Base-by-base conservation (phyloP, 2,329 filamentous ascomycete species). In the Aureobasidium musti region DNA sequence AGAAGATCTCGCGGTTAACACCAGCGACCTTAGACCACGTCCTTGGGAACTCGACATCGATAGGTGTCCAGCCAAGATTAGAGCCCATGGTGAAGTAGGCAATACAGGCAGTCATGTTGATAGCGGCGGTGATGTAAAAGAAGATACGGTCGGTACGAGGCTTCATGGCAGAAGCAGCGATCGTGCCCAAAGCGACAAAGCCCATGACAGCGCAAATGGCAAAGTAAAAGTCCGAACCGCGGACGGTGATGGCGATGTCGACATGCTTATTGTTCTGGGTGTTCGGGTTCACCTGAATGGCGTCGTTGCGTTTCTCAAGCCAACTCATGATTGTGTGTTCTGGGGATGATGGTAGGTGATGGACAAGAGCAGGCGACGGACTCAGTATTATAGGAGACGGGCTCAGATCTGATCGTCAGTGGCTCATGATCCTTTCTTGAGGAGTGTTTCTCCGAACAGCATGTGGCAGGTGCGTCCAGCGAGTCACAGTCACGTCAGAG, bases 71-170 rank as follows among this genome's bases (percentile, higher is more conserved):
- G 21, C 86, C 86, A 0, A 89, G 77, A 70, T 87, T 86, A 5
- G 85, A 83, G 8, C 82, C 86, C 84, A 88, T 86, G 64, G 82
- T 80, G 74, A 85, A 89, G 76, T 88, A 88, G 5, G 85, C 79
- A 68, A 88, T 84, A 57, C 80, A 79, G 1, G 85, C 83, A 8
- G 84, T 80, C 35, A 84, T 78, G 35, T 82, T 82, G 60, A 86
- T 82, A 2, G 76, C 77, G 0, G 83, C 82, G 0, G 82, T 84
- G 70, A 87, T 82, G 76, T 87, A 86, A 75, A 86, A 83, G 76
- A 87, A 87, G 23, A 86, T 70, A 5, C 85, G 82, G 47, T 86
- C 79, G 2, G 76, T 74, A 35, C 83, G 80, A 4, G 81, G 81
- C 70, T 83, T 84, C 8, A 73, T 78, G 60, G 83, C 79, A 3